Conservation (phyloP, 2,329 filamentous ascomycete genomes). For the Metarhizium rileyi region DNA sequence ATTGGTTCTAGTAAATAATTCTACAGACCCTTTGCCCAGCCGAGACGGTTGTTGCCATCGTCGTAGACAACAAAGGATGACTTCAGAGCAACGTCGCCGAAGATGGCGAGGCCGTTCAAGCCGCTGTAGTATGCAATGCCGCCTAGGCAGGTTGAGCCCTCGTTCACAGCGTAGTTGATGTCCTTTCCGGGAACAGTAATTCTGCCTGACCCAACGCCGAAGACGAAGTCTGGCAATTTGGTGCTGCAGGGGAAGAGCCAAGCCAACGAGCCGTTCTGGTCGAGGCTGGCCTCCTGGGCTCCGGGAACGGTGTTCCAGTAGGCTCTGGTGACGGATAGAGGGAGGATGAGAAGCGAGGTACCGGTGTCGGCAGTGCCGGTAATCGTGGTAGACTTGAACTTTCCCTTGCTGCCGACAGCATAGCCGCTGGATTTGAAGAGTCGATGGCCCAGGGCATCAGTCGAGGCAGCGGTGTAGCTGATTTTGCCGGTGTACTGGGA, state of each 20-base stretch:
- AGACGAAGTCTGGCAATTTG: conserved; percentile 35
- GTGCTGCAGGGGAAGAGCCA: conserved; percentile 30
- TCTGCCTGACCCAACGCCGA: conserved; percentile 47
- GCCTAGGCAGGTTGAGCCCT: conserved; percentile 47
- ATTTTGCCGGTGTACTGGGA: conserved; percentile 54
- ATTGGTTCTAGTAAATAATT: no score
- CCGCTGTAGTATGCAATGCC: conserved; percentile 47
- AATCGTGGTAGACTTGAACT: conserved; percentile 26
- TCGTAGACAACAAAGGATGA: conserved; percentile 48
- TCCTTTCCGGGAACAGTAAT: conserved; percentile 43
- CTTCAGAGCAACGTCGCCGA: conserved; percentile 52
- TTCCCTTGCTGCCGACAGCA: conserved; percentile 9
- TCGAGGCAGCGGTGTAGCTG: conserved; percentile 46
- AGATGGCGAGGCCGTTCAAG: conserved; percentile 42
- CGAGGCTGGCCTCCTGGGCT: conserved; percentile 20
- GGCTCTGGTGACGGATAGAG: conserved; percentile 35
- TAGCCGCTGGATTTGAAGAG: conserved; percentile 15
- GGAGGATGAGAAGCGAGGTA: conserved; percentile 52
- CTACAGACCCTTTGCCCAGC: conserved; percentile 14
- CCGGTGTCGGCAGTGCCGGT: conserved; percentile 47
- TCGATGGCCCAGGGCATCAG: conserved; percentile 58
- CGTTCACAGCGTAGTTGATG: conserved; percentile 34
- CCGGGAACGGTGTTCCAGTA: conserved; percentile 37
- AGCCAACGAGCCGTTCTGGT: conserved; percentile 21
- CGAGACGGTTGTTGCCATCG: conserved; percentile 41